phyloP scores from a whole-genome alignment of 2,329 filamentous ascomycete genomes.

The Iodosphaeria phyllophila region DNA sequence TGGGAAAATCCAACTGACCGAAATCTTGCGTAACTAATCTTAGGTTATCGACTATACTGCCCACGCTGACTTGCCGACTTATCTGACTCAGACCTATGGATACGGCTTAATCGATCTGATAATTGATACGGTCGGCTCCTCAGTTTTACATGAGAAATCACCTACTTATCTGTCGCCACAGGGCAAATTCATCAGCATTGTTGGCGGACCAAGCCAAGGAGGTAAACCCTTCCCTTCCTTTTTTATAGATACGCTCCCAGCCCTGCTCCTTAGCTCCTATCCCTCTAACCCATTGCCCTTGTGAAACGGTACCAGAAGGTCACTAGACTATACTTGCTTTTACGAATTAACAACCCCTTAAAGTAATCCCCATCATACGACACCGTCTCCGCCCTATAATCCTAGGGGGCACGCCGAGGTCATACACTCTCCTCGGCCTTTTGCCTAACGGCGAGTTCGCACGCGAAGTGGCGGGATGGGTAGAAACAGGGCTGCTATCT shows the following conservation, averaged over 20 bases:
- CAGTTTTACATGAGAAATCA: conserved; percentile 1
- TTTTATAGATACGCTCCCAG: no score
- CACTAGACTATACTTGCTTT: no score
- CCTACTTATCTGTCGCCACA: conserved; percentile 2
- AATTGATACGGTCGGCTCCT: conserved; percentile 4
- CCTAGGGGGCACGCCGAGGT: conserved; percentile 14
- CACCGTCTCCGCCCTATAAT: conserved; percentile 13
- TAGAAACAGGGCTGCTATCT: conserved; percentile 10
- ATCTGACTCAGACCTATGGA: conserved; percentile 1
- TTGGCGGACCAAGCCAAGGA: conserved; percentile 13
- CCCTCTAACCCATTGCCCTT: no score
- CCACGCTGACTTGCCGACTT: conserved; percentile 1
- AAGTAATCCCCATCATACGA: conserved; percentile 11
- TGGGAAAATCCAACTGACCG: no score
- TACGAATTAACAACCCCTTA: no score
- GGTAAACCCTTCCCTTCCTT: no score
- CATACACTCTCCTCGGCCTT: conserved; percentile 13
- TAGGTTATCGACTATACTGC: conserved; percentile 4
- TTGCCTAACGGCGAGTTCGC: conserved; percentile 10
- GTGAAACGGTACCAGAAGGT: no score
- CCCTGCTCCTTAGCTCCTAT: no score
- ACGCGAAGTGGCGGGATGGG: conserved; percentile 9
- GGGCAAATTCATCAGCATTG: conserved; percentile 11
- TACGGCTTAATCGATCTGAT: no score
- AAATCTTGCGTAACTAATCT: background rate